Evolutionary conservation across 75 land plant genomes (phyloP).

Genomic region (Sequoiadendron giganteum): DNA sequence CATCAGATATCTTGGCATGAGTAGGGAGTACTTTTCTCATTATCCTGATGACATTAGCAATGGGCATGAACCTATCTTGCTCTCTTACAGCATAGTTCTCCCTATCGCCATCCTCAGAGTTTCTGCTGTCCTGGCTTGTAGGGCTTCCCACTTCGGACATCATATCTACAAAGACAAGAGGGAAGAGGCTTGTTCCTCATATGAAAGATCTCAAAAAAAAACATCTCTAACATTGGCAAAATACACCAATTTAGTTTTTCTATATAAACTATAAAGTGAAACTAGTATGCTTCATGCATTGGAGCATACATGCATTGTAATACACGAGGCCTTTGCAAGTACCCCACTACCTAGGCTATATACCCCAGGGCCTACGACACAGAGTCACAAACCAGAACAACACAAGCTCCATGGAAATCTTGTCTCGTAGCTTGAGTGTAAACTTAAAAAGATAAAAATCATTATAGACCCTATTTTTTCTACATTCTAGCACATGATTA

Average conservation of each 20-base stretch:
- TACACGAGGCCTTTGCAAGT: neutral
- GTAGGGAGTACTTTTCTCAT: slow-evolving; percentile 67
- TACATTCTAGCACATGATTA: neutral
- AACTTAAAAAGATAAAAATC: neutral
- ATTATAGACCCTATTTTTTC: neutral
- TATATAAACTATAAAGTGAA: too few species aligned
- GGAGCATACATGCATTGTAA: neutral
- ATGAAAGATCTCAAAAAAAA: neutral
- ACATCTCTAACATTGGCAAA: neutral
- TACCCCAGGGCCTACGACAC: neutral
- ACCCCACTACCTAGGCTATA: neutral
- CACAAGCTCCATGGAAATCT: neutral
- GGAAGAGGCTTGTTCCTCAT: neutral
- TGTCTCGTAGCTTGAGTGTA: neutral
- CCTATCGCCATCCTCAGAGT: slow-evolving; percentile 14
- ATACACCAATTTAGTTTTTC: neutral
- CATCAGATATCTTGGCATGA: slow-evolving; percentile 75
- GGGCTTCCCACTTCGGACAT: slow-evolving; percentile 8
- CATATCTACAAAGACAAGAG: slow-evolving; percentile 6
- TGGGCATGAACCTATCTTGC: slow-evolving; percentile 54
- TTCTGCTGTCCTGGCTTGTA: slow-evolving; percentile 11
- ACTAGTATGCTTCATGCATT: neutral
- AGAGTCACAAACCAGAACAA: neutral
- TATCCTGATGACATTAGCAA: slow-evolving; percentile 59
- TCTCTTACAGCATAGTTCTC: slow-evolving; percentile 26